Percentiles rank a stretch among this genome's conserved stretches.
These are phyloP conservation scores for Asterionellopsis glacialis DNA, from an alignment of 108 stramenopile genomes.

Conservation along the genomic window DNA sequence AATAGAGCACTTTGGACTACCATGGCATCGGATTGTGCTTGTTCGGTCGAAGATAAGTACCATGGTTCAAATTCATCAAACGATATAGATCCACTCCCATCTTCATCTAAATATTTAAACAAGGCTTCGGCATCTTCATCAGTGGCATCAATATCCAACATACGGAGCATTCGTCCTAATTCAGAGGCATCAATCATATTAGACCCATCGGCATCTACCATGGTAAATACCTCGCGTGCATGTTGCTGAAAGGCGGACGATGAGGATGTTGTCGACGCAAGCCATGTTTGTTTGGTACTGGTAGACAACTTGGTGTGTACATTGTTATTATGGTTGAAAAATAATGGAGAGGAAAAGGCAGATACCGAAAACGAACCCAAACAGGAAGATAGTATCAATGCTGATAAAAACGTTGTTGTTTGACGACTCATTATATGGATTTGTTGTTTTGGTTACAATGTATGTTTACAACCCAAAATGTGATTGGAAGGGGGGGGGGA, in stretches of 20 bases:
- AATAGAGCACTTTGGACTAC: constrained; percentile 45
- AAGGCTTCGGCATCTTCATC: constrained; percentile 45
- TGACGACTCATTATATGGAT: too few species aligned
- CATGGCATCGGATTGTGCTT: constrained; percentile 33
- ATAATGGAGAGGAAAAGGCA: too few species aligned
- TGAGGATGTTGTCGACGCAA: background rate
- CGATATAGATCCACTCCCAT: constrained; percentile 34
- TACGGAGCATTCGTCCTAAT: constrained; percentile 26
- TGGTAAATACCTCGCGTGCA: constrained; percentile 19
- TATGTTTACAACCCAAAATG: too few species aligned
- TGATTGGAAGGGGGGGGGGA: too few species aligned
- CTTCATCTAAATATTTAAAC: constrained; percentile 50
- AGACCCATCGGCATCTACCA: background rate
- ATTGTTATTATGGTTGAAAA: background rate
- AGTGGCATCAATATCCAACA: constrained; percentile 55
- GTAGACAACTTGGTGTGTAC: background rate
- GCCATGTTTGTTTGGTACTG: background rate
- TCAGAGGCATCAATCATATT: background rate
- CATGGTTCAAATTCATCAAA: constrained; percentile 68
- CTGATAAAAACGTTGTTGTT: too few species aligned
- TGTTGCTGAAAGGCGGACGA: too few species aligned
- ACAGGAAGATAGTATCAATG: too few species aligned
- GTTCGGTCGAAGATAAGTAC: constrained; percentile 54
- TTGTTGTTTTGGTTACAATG: too few species aligned
- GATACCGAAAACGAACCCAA: too few species aligned